phyloP scores from a whole-genome alignment of 495 filamentous ascomycete species.

The Chaetomidium leptoderma region DNA sequence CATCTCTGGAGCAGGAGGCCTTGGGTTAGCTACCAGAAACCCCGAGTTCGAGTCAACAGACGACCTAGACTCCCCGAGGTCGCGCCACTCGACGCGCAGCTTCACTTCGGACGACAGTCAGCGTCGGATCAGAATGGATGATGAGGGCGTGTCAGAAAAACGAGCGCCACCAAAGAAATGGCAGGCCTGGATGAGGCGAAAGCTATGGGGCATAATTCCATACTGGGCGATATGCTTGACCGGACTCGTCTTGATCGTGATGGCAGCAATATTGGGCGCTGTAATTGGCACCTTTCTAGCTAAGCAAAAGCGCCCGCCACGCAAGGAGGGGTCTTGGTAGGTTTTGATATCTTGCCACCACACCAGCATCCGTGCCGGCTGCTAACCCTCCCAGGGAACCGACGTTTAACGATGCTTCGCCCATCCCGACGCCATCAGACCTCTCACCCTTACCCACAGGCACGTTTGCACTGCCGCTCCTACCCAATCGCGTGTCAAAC shows the following conservation, averaged over 20 bases:
- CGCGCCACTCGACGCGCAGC: slow-evolving; percentile 49
- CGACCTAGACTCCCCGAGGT: slow-evolving; percentile 49
- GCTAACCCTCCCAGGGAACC: slow-evolving; percentile 31
- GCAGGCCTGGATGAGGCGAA: slow-evolving; percentile 54
- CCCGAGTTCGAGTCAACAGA: slow-evolving; percentile 54
- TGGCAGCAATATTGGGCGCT: slow-evolving; percentile 61
- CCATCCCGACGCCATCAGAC: slow-evolving; percentile 54
- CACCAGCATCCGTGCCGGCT: neutral
- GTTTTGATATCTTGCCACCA: neutral
- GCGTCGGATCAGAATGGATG: slow-evolving; percentile 40
- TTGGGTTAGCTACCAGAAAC: slow-evolving; percentile 51
- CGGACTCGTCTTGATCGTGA: slow-evolving; percentile 49
- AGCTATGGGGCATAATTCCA: slow-evolving; percentile 60
- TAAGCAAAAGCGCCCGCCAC: slow-evolving; percentile 26
- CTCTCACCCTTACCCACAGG: slow-evolving; percentile 62
- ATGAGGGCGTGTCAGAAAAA: slow-evolving; percentile 42
- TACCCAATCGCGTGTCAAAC: slow-evolving; percentile 53
- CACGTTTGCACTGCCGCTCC: slow-evolving; percentile 55
- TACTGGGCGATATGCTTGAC: slow-evolving; percentile 63
- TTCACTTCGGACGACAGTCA: slow-evolving; percentile 44
- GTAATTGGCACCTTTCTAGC: slow-evolving; percentile 41
- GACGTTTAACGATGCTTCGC: slow-evolving; percentile 61
- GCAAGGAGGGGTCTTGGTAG: slow-evolving; percentile 27
- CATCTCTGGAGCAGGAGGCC: slow-evolving; percentile 48
- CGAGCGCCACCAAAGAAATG: slow-evolving; percentile 44